Conservation (phyloP, 164 flowering plant species). For the Magnolia changhungtana region DNA sequence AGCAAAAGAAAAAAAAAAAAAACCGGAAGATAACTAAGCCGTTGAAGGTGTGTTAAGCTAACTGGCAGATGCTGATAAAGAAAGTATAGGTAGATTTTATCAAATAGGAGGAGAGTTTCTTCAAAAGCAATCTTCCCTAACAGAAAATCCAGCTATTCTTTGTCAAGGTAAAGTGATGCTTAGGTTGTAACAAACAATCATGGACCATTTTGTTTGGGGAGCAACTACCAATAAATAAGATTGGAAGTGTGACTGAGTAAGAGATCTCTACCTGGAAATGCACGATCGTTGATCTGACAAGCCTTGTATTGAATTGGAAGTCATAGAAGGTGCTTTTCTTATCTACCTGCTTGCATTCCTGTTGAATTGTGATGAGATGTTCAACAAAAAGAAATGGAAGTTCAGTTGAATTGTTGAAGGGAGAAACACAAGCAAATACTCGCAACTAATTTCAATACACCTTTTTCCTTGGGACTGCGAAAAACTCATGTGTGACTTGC, state of each 20-base stretch:
- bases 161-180: background rate
- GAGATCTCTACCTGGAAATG: conserved; percentile 86
- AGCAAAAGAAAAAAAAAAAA: background rate
- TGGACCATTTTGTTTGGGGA: background rate
- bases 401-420: background rate
- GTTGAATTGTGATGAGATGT: conserved; percentile 8
- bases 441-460: too few species aligned
- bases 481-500: too few species aligned
- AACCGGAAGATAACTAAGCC: background rate
- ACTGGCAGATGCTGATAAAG: background rate
- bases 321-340: conserved; percentile 70
- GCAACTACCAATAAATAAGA: background rate
- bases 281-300: conserved; percentile 83
- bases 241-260: background rate
- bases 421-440: background rate
- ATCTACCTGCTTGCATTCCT: conserved; percentile 70
- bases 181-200: background rate
- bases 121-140: background rate
- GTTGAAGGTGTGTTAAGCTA: background rate
- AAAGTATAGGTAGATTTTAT: background rate
- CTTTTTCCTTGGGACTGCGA: too few species aligned
- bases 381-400: background rate
- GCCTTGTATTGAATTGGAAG: conserved; percentile 87
- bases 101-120: background rate
- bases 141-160: background rate